A percentile compares a stretch with the other conserved stretches of the same genome.
These are phyloP conservation scores for Trypanosoma vivax DNA, from an alignment of 208 protist species.

Conservation along the genomic window DNA sequence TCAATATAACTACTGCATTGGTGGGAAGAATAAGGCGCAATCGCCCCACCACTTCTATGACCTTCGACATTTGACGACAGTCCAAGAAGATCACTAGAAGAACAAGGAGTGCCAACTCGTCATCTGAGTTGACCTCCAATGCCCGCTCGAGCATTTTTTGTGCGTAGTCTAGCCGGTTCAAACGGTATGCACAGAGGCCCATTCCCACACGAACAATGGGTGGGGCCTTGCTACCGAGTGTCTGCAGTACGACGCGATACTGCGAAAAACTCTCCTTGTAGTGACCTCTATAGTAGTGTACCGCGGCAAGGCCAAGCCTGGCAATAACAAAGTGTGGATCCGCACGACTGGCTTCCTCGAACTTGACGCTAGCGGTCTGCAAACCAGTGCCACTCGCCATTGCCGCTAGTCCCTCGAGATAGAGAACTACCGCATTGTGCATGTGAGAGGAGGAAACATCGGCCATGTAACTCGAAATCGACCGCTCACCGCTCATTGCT, in stretches of 20 bases:
- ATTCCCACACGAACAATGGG: constrained; percentile 77
- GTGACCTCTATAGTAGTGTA: constrained; percentile 46
- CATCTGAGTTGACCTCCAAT: constrained; percentile 47
- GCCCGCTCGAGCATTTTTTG: constrained; percentile 60
- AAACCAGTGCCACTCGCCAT: constrained; percentile 49
- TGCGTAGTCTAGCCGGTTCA: constrained; percentile 41
- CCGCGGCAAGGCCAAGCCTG: constrained; percentile 60
- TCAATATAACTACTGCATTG: constrained; percentile 70
- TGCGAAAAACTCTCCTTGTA: constrained; percentile 72
- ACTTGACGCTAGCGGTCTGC: constrained; percentile 48
- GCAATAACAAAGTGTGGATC: constrained; percentile 56
- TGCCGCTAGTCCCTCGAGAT: constrained; percentile 67
- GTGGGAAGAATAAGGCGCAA: constrained; percentile 51
- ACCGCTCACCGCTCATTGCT: constrained; percentile 63
- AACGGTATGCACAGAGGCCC: constrained; percentile 68
- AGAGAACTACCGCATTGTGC: constrained; percentile 34
- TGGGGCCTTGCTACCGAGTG: constrained; percentile 55
- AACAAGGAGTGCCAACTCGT: constrained; percentile 70
- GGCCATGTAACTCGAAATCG: constrained; percentile 21
- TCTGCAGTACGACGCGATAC: constrained; percentile 60
- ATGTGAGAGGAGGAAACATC: constrained; percentile 10
- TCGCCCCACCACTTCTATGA: constrained; percentile 41
- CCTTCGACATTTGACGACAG: constrained; percentile 43
- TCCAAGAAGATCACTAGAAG: constrained; percentile 72
- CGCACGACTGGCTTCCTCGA: constrained; percentile 45